These are phyloP conservation scores for Candida neerlandica DNA, from an alignment of 1,139 yeast genomes.

Conservation along the genomic window DNA sequence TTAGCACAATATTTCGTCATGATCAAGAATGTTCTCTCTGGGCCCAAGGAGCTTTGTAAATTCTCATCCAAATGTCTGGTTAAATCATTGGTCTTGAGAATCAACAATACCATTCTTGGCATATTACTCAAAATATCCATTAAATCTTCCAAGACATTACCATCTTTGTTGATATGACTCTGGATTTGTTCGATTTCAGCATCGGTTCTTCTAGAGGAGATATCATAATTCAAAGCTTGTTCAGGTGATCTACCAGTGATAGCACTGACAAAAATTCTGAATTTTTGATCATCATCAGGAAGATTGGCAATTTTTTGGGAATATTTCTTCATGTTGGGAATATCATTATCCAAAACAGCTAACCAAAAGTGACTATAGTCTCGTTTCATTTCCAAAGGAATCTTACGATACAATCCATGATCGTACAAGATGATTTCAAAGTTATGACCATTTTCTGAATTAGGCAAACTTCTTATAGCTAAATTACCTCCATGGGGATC, in stretches of 20 bases:
- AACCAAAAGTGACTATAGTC: constrained; percentile 94
- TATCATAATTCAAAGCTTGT: constrained; percentile 46
- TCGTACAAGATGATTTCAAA: constrained; percentile 92
- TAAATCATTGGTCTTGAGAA: constrained; percentile 91
- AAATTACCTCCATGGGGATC: constrained; percentile 98
- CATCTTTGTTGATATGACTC: constrained; percentile 53
- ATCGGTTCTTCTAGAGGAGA: constrained; percentile 54
- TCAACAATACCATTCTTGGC: constrained; percentile 83
- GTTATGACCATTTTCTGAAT: constrained; percentile 56
- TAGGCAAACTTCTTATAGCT: constrained; percentile 62
- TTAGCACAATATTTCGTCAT: constrained; percentile 89
- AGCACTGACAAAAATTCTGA: constrained; percentile 86
- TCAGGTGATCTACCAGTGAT: constrained; percentile 79
- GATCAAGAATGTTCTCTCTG: constrained; percentile 83
- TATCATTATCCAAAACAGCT: constrained; percentile 74
- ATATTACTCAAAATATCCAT: constrained; percentile 79
- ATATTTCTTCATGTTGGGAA: constrained; percentile 65
- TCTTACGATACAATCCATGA: constrained; percentile 90
- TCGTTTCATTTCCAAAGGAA: constrained; percentile 74
- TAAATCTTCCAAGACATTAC: constrained; percentile 69
- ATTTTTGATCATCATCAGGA: constrained; percentile 60
- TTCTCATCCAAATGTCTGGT: constrained; percentile 87
- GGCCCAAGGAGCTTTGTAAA: constrained; percentile 80
- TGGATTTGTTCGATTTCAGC: constrained; percentile 71
- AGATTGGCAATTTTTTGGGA: constrained; percentile 84